phyloP scores from a whole-genome alignment of 192 early-diverging fungal genomes.

The Cetraspora pellucida region DNA sequence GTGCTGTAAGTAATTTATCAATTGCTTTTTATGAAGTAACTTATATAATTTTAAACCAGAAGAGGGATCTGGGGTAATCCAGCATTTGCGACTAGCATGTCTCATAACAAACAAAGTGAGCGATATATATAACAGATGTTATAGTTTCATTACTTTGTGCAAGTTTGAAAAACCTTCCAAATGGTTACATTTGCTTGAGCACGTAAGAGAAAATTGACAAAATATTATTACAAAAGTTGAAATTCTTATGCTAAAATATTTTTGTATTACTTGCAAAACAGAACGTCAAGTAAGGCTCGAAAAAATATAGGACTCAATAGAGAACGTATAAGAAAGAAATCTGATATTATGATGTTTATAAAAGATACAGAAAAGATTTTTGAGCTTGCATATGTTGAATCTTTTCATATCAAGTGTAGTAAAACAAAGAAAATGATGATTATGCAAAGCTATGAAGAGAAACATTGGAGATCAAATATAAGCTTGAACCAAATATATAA shows the following conservation, averaged over 20 bases:
- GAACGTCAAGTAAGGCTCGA: not conserved
- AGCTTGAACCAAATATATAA: too few relatives aligned
- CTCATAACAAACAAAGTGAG: not conserved
- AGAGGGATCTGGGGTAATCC: not conserved
- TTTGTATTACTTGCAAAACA: too few relatives aligned
- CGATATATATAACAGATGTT: not conserved
- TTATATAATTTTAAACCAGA: not conserved
- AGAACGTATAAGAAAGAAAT: not conserved
- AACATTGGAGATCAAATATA: too few relatives aligned
- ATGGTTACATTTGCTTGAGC: not conserved
- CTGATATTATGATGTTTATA: constrained; percentile 12
- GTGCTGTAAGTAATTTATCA: not conserved
- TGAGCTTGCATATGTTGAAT: constrained; percentile 23
- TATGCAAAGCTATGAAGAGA: constrained; percentile 27
- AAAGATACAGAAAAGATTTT: constrained; percentile 22
- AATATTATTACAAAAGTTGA: not conserved
- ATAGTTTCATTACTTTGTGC: not conserved
- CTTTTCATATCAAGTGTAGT: not conserved
- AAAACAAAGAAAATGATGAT: constrained; percentile 31
- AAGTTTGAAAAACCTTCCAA: not conserved
- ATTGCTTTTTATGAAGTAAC: not conserved
- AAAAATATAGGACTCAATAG: not conserved
- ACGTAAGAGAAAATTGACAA: not conserved
- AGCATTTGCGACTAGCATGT: not conserved
- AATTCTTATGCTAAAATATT: too few relatives aligned